These are phyloP conservation scores for Stephania yunnanensis DNA, from an alignment of 164 flowering plant species.

Conservation along the genomic window DNA sequence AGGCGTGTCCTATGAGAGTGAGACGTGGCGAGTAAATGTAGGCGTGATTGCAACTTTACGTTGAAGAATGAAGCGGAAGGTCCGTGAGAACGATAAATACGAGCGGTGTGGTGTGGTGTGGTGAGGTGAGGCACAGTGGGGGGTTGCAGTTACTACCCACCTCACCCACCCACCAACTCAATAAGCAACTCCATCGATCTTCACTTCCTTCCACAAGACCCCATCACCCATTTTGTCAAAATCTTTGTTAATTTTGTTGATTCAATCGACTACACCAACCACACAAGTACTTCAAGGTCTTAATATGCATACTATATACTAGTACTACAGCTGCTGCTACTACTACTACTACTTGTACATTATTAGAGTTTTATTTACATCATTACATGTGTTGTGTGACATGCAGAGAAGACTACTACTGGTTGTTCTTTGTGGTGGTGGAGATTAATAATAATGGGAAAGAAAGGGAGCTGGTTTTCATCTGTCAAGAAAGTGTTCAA, in stretches of 20 bases:
- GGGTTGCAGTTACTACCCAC: constrained; percentile 13
- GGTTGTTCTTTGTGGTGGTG: background rate
- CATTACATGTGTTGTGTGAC: background rate
- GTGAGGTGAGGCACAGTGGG: constrained; percentile 3
- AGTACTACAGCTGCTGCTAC: no score
- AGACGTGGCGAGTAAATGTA: constrained; percentile 1
- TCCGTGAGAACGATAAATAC: constrained; percentile 24
- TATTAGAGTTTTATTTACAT: background rate
- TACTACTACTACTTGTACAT: background rate
- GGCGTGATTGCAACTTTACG: background rate
- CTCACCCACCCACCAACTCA: background rate
- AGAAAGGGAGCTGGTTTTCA: constrained; percentile 26
- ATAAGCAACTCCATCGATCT: background rate
- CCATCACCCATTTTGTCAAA: background rate
- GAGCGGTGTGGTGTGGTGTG: constrained; percentile 9
- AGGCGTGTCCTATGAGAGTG: background rate
- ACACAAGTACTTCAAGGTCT: no score
- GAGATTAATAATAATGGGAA: constrained; percentile 20
- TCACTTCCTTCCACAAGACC: background rate
- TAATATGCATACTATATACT: no score
- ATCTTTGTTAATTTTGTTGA: background rate
- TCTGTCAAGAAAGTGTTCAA: constrained; percentile 26
- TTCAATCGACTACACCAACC: background rate
- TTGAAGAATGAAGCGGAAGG: background rate
- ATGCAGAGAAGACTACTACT: background rate